phyloP scores from a whole-genome alignment of 225 moss, liverwort and hornwort species.

The Thuidium tamariscinum region DNA sequence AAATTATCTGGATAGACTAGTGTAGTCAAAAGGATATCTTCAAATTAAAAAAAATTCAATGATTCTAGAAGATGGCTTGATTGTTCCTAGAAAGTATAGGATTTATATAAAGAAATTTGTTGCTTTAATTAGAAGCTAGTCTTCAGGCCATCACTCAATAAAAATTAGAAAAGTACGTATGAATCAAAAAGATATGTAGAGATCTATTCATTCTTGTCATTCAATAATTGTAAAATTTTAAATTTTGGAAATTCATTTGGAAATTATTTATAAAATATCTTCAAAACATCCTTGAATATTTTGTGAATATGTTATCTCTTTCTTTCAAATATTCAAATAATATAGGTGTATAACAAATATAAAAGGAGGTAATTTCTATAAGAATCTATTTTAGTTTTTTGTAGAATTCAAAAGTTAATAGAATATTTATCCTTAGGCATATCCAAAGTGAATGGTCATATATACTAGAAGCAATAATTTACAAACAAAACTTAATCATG shows the following conservation, averaged over 20 bases:
- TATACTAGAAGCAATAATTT: not conserved
- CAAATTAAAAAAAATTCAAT: not conserved
- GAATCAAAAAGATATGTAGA: not conserved
- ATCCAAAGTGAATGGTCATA: not conserved
- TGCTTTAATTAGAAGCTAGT: not conserved
- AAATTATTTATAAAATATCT: no score
- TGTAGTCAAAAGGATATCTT: fast-evolving
- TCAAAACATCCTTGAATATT: not conserved
- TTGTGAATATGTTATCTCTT: not conserved
- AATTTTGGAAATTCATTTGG: fast-evolving
- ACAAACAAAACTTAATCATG: not conserved
- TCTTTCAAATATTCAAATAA: not conserved
- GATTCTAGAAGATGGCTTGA: not conserved
- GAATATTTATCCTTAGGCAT: not conserved
- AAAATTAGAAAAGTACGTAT: not conserved
- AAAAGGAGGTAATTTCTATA: fast-evolving
- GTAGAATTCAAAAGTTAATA: not conserved
- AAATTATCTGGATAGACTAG: not conserved
- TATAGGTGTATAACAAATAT: not conserved
- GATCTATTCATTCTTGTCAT: not conserved
- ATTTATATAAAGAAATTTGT: not conserved
- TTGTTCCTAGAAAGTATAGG: not conserved
- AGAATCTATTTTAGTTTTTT: not conserved
- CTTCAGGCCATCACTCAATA: fast-evolving
- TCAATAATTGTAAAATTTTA: not conserved